Evolutionary conservation across 2,329 filamentous ascomycete genomes (phyloP), one percentile per base, ranked within the genome.

Genomic region (Pseudocercospora pini-densiflorae): DNA sequence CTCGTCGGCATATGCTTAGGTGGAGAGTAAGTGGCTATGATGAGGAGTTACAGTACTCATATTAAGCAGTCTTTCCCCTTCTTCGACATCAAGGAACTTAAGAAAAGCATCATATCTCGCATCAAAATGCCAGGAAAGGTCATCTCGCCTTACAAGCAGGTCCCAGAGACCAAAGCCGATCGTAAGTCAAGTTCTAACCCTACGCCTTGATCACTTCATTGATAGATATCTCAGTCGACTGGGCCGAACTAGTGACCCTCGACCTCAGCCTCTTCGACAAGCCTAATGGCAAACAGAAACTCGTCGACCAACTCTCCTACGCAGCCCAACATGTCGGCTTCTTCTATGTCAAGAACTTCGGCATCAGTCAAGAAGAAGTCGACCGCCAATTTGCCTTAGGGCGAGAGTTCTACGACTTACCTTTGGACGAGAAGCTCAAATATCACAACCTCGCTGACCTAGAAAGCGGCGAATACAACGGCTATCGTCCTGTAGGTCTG

Each of bases 271-370:
- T 81, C 47, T 88, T 85, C 70, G 81, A 84, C 36, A 77, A 83
- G 47, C 84, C 84, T 0, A 83, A 82, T 0, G 85, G 85, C 5
- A 87, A 87, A 68, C 78, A 86, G 64, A 76, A 78, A 27, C 77
- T 88, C 0, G 83, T 84, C 1, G 79, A 82, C 57, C 84, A 87
- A 66, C 79, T 88, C 1, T 81, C 84, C 31, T 83, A 87, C 60
- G 86, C 69, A 27, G 69, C 69, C 12, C 68, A 70, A 55, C 73
- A 80, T 69, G 75, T 80, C 70, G 85, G 87, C 0, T 87, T 89
- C 79, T 90, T 89, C 78, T 89, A 89, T 68, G 83, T 89, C n/a
- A 85, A 84, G 66, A 88, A 89, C 76, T 88, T 86, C 68, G 87
- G 87, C 36, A 81, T 89, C 23, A 79, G 78, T 1, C 85, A 88